Base-by-base conservation (phyloP, 2,329 filamentous ascomycete species). In the Verticillium isaacii region DNA sequence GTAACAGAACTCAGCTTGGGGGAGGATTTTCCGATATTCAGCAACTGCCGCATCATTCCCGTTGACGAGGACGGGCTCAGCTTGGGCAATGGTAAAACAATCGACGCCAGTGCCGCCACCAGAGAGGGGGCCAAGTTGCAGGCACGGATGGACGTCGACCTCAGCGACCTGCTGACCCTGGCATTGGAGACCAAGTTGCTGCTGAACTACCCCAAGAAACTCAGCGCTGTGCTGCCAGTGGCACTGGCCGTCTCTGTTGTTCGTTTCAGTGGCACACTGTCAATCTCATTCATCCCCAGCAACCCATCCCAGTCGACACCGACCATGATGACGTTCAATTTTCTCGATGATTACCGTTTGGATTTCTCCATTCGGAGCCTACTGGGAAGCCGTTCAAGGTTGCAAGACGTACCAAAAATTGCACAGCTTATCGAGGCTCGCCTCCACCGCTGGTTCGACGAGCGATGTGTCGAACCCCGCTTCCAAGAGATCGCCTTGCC, bases 21-120 rank as follows among this genome's bases (percentile, higher is more conserved):
- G 34, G 95, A 99, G 70, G 95, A 99, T 70, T 99, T 98, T 66
- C 95, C 95, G 32, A 99, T 99, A 60, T 96, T 99, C 75, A 97
- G 93, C 79, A 99, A 99, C 75, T 98, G 95, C 72, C 88, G 95
- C 63, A 90, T 99, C 61, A 97, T 97, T 64, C 92, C 93, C 2
- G 91, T 97, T 0, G 89, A 92, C 69, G 91, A 94, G 68, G 89
- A 93, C 74, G 90, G 89, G 1, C 75, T 88, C 39, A 82, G 78
- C 55, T 78, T 89, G 39, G 82, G 78, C 61, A 73, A 74, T 32
- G 79, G 81, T 17, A 80, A 77, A 65, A 80, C 77, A n/a, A 80
- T 85, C 54, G 80, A 84, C 62, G 77, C 80, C 4, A 80, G 78
- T 59, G 81, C 77, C 57, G 83, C 82, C 23, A 81, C 80, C 15